A percentile compares a stretch with the other conserved stretches of the same genome.
Evolutionary conservation across 2,329 filamentous ascomycete species (phyloP).

Genomic region (Aspergillus sp.): DNA sequence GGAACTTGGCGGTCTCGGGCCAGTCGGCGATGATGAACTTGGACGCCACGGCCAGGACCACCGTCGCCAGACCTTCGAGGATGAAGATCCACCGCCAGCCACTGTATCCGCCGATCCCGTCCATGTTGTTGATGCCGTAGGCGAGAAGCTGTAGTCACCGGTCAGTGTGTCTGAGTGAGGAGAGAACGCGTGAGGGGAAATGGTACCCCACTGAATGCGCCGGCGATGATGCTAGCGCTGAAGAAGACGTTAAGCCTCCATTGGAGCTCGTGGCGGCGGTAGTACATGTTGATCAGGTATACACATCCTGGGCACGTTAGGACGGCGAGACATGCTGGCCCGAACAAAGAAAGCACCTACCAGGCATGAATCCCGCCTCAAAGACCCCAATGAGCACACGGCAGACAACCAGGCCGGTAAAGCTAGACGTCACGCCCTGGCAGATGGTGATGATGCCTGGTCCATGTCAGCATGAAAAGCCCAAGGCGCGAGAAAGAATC

Average conservation of each 20-base stretch:
- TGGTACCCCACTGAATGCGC: slow-evolving; percentile 39
- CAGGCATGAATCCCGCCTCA: slow-evolving; percentile 40
- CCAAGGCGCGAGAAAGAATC: neutral
- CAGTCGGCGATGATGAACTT: slow-evolving; percentile 51
- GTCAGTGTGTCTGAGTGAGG: neutral
- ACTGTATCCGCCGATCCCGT: slow-evolving; percentile 39
- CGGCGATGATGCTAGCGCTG: slow-evolving; percentile 37
- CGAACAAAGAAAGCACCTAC: slow-evolving; percentile 13
- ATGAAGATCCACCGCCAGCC: slow-evolving; percentile 52
- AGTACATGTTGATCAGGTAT: slow-evolving; percentile 39
- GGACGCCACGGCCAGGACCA: slow-evolving; percentile 47
- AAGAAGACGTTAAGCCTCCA: slow-evolving; percentile 37
- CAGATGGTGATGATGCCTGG: slow-evolving; percentile 44
- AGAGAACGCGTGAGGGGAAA: neutral
- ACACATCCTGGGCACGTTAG: slow-evolving; percentile 22
- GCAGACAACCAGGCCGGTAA: slow-evolving; percentile 38
- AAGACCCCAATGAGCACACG: slow-evolving; percentile 37
- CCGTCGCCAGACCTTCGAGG: slow-evolving; percentile 49
- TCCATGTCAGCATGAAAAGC: neutral
- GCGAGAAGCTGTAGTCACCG: slow-evolving; percentile 38
- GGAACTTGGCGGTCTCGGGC: slow-evolving; percentile 46
- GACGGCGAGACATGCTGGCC: neutral
- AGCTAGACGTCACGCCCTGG: slow-evolving; percentile 41
- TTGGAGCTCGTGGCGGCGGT: slow-evolving; percentile 41
- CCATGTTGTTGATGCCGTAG: slow-evolving; percentile 41